Evolutionary conservation across 2,329 filamentous ascomycete genomes (phyloP).

Genomic region (Fusarium sp.): DNA sequence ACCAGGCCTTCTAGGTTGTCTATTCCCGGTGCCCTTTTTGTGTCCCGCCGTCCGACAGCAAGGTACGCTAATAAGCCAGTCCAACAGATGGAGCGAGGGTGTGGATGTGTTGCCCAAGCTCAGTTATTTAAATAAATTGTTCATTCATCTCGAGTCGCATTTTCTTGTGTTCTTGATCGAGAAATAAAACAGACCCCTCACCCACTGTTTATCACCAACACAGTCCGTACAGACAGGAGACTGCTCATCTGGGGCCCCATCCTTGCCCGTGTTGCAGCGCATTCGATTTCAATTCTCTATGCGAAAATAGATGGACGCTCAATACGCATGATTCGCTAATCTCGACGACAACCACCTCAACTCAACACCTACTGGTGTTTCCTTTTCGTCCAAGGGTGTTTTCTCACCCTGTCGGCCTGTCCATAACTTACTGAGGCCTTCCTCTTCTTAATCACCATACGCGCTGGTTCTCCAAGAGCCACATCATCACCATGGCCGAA

Average conservation of each 20-base stretch:
- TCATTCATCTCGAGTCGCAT: constrained; percentile 24
- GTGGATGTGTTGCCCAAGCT: constrained; percentile 17
- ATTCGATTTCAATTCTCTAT: not conserved
- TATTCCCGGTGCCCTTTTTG: constrained; percentile 42
- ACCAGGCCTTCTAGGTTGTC: not conserved
- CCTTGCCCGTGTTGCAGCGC: not conserved
- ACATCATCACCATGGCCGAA: constrained; percentile 34
- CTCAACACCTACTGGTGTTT: constrained; percentile 4
- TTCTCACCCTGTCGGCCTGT: constrained; percentile 2
- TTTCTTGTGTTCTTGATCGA: constrained; percentile 7
- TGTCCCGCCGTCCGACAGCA: constrained; percentile 40
- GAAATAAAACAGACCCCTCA: constrained; percentile 5
- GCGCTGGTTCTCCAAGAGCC: not conserved
- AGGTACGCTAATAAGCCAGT: constrained; percentile 29
- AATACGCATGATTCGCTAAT: constrained; percentile 14
- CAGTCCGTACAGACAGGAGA: not conserved
- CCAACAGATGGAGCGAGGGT: constrained; percentile 12
- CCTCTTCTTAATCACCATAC: not conserved
- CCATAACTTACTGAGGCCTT: not conserved
- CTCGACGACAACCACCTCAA: constrained; percentile 8
- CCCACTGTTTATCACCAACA: not conserved
- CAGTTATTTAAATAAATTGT: constrained; percentile 32
- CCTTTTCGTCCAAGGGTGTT: constrained; percentile 9
- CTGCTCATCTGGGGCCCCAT: constrained; percentile 1
- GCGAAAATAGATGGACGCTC: not conserved